Evolutionary conservation across 1,284 basidiomycete genomes (phyloP).

Genomic region (Trichosporon asahii): DNA sequence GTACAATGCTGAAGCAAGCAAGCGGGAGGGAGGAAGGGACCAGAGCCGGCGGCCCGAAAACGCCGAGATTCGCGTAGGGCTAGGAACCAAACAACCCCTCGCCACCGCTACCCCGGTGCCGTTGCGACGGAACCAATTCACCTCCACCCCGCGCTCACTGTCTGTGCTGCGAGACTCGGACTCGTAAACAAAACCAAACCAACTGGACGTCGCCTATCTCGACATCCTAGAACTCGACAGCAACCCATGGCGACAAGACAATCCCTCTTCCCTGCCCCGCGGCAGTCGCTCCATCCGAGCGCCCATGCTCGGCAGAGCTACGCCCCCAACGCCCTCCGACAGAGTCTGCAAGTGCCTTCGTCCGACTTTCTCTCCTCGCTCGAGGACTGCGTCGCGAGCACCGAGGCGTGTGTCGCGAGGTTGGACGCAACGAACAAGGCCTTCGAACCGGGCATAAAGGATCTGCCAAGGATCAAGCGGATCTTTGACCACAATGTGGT

Average conservation of each 20-base stretch:
- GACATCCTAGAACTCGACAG: too few species aligned
- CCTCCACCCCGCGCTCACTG: background rate
- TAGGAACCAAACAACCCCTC: background rate
- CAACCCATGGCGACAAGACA: background rate
- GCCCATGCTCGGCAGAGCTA: conserved; percentile 2
- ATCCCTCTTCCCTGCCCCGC: background rate
- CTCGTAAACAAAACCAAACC: background rate
- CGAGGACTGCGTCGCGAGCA: conserved; percentile 47
- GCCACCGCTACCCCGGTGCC: too few species aligned
- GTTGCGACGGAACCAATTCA: background rate
- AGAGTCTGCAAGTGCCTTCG: background rate
- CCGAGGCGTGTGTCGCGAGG: conserved; percentile 35
- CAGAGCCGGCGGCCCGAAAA: background rate
- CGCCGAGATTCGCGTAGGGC: background rate
- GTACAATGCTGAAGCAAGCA: too few species aligned
- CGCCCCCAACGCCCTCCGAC: background rate
- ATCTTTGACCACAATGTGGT: conserved; percentile 47
- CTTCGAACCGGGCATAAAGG: conserved; percentile 36
- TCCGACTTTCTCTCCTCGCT: conserved; percentile 17
- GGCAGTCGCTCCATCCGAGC: background rate
- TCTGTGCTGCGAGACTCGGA: too few species aligned
- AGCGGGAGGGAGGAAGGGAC: too few species aligned
- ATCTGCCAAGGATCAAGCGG: conserved; percentile 43
- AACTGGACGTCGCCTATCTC: too few species aligned
- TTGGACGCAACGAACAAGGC: background rate